Evolutionary conservation across 352 stramenopile species (phyloP), one percentile per base, ranked within the genome.

Genomic region (Phytophthora palmivora): DNA sequence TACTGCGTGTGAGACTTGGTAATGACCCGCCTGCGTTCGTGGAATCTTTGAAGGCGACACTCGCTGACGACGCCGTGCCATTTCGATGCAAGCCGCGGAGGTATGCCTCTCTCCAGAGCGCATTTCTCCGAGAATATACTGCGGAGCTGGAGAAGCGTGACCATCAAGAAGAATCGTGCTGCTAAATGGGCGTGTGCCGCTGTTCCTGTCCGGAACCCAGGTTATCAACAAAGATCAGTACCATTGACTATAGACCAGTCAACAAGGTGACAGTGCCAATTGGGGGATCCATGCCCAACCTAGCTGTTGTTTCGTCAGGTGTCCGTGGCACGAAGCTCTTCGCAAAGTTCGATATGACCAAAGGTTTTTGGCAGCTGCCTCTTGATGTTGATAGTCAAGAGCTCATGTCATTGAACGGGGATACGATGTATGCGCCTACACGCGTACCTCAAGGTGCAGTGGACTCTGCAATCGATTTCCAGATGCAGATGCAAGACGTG

Each of bases 331-430:
- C 36, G 1, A 58, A 33, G 11, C 7, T 7, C 21, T 41, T 67
- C 6, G 58, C 24, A 0, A 64, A 54, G 21, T 46, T 65, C 12
- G 66, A 74, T 24, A 54, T 63, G 34, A 53, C 66, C 24, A 65
- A 70, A 36, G 58, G 65, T 9, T 74, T 61, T 26, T 74, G 58
- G 58, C 58, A 70, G 37, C 41, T 74, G 1, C 44, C 51, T 6
- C 42, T 69, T 6, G 19, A 68, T 11, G 16, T 33, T 3, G 49
- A 48, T 0, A 61, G 49, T 26, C 62, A 56, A 8, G 56, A 69
- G 15, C 19, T 58, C 8, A 34, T 66, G 14, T 50, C 15, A 9
- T 72, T 68, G 28, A 52, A 68, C 56, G 4, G 50, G 64, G 6
- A 33, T n/a, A 61, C 5, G 32, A 22, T 16, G 49, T 71, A 5